Conservation (phyloP, 805 yeast species). For the Candida ovalis region DNA sequence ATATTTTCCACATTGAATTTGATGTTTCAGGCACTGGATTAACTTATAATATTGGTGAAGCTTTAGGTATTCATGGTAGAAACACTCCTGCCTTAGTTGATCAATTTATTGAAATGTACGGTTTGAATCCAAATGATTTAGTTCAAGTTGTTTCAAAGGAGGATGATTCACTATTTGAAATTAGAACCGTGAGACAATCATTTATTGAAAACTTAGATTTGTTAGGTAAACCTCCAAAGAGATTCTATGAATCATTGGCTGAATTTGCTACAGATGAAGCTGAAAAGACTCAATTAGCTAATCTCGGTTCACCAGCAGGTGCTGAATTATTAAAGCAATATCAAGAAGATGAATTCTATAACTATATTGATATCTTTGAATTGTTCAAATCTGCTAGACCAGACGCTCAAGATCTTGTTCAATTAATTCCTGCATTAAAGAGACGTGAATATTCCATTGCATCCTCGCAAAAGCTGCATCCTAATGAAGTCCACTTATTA, state of each 20-base stretch:
- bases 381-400: constrained; percentile 84
- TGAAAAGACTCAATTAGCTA: constrained; percentile 59
- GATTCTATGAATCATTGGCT: constrained; percentile 82
- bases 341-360: constrained; percentile 78
- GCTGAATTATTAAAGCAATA: constrained; percentile 79
- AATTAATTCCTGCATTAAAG: constrained; percentile 79
- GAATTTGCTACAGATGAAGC: constrained; percentile 64
- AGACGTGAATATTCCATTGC: constrained; percentile 98
- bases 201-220: constrained; percentile 79
- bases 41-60: constrained; percentile 92
- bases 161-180: constrained; percentile 52
- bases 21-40: constrained; percentile 88
- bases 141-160: constrained; percentile 72
- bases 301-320: constrained; percentile 73
- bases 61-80: constrained; percentile 91
- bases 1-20: constrained; percentile 94
- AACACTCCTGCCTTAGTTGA: constrained; percentile 64
- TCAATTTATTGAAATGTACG: constrained; percentile 67
- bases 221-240: constrained; percentile 93
- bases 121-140: constrained; percentile 62
- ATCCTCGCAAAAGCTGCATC: constrained; percentile 89
- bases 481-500: constrained; percentile 84
- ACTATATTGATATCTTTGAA: constrained; percentile 77
- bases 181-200: constrained; percentile 78
- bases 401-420: constrained; percentile 59